Evolutionary conservation across 1,139 yeast genomes (phyloP).

Genomic region (Sugiyamaella xylanicola): DNA sequence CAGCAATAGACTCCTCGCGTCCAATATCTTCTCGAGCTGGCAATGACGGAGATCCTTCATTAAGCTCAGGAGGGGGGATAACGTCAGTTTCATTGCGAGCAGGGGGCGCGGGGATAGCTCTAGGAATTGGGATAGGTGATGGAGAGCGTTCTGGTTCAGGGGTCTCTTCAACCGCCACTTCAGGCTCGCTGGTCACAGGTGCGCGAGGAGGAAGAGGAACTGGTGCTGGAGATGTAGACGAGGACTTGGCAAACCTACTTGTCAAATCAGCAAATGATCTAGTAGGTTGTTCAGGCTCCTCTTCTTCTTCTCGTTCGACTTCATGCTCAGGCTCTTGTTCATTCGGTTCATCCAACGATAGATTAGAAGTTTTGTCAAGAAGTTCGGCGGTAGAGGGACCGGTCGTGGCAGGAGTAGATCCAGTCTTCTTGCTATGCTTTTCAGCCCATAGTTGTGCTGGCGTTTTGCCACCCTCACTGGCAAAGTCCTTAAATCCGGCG

Average conservation of each 20-base stretch:
- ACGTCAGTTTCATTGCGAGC: conserved; percentile 23
- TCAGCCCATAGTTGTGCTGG: conserved; percentile 98
- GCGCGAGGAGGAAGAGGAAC: conserved; percentile 30
- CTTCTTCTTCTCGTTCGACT: conserved; percentile 23
- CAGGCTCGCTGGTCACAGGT: conserved; percentile 17
- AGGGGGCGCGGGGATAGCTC: conserved; percentile 25
- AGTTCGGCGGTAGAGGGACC: conserved; percentile 25
- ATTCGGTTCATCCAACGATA: conserved; percentile 21
- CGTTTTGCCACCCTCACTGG: conserved; percentile 75
- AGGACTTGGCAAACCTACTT: conserved; percentile 20
- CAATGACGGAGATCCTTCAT: conserved; percentile 20
- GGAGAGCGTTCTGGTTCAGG: conserved; percentile 20
- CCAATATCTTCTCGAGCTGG: conserved; percentile 24
- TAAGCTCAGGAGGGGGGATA: conserved; percentile 25
- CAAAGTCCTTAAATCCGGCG: conserved; percentile 74
- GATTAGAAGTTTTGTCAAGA: conserved; percentile 26
- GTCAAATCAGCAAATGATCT: conserved; percentile 27
- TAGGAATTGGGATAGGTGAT: conserved; percentile 16
- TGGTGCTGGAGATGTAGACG: conserved; percentile 35
- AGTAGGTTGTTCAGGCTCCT: conserved; percentile 28
- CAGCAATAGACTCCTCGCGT: conserved; percentile 23
- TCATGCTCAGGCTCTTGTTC: conserved; percentile 26
- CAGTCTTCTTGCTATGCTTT: conserved; percentile 59
- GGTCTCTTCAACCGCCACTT: conserved; percentile 24
- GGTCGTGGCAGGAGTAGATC: conserved; percentile 26